phyloP scores from a whole-genome alignment of 2,329 filamentous ascomycete genomes.

The Paracoccidioides brasiliensis region DNA sequence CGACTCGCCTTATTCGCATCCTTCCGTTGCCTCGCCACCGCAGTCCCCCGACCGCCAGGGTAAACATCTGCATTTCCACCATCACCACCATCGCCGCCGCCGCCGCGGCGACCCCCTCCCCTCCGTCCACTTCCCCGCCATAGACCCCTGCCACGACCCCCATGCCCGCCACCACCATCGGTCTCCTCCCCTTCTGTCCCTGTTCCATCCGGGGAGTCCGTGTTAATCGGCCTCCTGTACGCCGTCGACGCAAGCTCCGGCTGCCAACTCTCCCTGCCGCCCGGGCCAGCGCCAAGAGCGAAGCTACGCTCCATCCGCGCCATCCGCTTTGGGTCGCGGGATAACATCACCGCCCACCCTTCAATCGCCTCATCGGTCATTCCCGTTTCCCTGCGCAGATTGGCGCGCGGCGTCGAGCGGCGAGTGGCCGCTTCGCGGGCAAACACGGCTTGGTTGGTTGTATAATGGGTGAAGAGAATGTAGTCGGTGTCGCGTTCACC shows the following conservation, averaged over 20 bases:
- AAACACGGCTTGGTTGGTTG: slow-evolving; percentile 52
- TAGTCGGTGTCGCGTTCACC: slow-evolving; percentile 41
- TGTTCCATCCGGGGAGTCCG: slow-evolving; percentile 7
- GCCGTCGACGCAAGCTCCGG: slow-evolving; percentile 50
- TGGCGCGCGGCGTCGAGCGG: slow-evolving; percentile 47
- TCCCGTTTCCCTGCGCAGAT: slow-evolving; percentile 60
- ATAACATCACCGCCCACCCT: slow-evolving; percentile 83
- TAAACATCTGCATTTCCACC: slow-evolving; percentile 31
- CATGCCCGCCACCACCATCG: slow-evolving; percentile 43
- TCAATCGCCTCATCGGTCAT: slow-evolving; percentile 93
- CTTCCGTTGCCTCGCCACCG: slow-evolving; percentile 58
- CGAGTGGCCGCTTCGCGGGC: slow-evolving; percentile 58
- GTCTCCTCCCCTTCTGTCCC: slow-evolving; percentile 11
- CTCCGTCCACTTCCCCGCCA: slow-evolving; percentile 37
- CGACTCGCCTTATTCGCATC: slow-evolving; percentile 69
- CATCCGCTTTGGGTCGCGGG: slow-evolving; percentile 55
- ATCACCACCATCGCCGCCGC: slow-evolving; percentile 41
- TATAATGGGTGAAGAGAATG: slow-evolving; percentile 59
- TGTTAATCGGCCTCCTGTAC: slow-evolving; percentile 37
- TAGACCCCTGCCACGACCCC: slow-evolving; percentile 29
- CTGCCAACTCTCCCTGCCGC: slow-evolving; percentile 34
- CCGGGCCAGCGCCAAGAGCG: slow-evolving; percentile 47
- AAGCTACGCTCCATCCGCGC: slow-evolving; percentile 59
- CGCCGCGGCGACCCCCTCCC: slow-evolving; percentile 33
- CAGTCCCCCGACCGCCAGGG: slow-evolving; percentile 54